Base-by-base conservation (phyloP, 306 rosid genomes). In the Cicer pinnatifidum region DNA sequence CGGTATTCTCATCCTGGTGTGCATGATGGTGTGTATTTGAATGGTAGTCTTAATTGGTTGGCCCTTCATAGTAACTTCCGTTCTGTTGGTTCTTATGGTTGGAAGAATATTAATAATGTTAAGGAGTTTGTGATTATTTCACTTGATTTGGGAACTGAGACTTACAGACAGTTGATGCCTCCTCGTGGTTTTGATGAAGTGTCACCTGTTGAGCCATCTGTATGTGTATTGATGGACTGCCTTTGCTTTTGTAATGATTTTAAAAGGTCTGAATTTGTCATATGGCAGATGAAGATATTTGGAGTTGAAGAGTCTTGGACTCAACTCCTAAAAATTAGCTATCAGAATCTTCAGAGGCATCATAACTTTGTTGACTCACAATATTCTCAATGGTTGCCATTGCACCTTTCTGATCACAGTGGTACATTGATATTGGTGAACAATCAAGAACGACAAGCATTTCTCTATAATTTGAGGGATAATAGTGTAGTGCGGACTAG, bases 291-390 rank as follows among this genome's bases (percentile, higher is more conserved):
- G 71, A 47, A 11, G 7, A 53, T 17, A 19, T 43, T 65, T 43
- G 71, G 71, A 65, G 10, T 65, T 35, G 53, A 65, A 44, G 28
- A 65, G 15, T 65, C 71, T 10, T 65, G 71, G 71, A 19, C 33
- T 8, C 60, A 8, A 48, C 56, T 68, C 8, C 8, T 68, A n/a
- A 33, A 10, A 33, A 68, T 68, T 11, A 66, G 54, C 20, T 66
- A 66, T 12, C 54, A 19, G 15, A 46, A 37, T 66, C 71, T 66
- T 19, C 39, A 6, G 33, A 67, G 50, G 5, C 17, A 66, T 44
- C 37, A 17, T 66, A 39, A 66, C 11, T 7, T 44, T 44, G 54
- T 16, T 19, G 53, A 44, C 40, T 66, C 44, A 53, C 40, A 43
- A 19, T 17, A 43, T 65, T 43, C 17, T 44, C 39, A 19, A 17